Evolutionary conservation across 2,329 filamentous ascomycete genomes (phyloP).

Genomic region (Fusarium sp.): DNA sequence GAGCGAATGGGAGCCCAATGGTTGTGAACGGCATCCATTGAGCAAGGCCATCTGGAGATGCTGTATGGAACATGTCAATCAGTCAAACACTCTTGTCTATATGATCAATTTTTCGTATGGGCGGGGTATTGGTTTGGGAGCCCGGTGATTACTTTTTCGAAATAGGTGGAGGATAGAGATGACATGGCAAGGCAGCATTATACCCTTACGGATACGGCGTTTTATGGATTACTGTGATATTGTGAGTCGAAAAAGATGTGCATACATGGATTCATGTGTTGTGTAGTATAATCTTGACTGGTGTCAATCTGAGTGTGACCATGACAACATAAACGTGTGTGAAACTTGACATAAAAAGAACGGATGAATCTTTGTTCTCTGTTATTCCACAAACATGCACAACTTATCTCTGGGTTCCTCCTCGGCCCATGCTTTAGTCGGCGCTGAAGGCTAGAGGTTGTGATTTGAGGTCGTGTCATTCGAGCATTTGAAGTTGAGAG

Average conservation of each 20-base stretch:
- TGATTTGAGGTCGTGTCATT: background rate
- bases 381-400: too few relatives aligned
- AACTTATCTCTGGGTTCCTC: too few relatives aligned
- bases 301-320: background rate
- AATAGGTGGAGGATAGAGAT: slow-evolving; percentile 4
- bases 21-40: slow-evolving; percentile 24
- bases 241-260: background rate
- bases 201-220: slow-evolving; percentile 35
- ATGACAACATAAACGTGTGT: background rate
- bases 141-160: slow-evolving; percentile 8
- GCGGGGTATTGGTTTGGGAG: slow-evolving; percentile 6
- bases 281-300: background rate
- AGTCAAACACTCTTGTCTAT: background rate
- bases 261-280: background rate
- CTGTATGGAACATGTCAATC: background rate
- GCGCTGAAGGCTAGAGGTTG: background rate
- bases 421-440: too few relatives aligned
- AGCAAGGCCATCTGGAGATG: background rate
- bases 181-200: slow-evolving; percentile 23
- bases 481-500: background rate
- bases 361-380: too few relatives aligned
- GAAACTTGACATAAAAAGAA: background rate
- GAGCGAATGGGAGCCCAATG: slow-evolving; percentile 33
- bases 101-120: slow-evolving; percentile 4
- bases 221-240: slow-evolving; percentile 2